These are phyloP conservation scores for Trebouxia sp. DNA, from an alignment of 139 green algal genomes.

Conservation along the genomic window DNA sequence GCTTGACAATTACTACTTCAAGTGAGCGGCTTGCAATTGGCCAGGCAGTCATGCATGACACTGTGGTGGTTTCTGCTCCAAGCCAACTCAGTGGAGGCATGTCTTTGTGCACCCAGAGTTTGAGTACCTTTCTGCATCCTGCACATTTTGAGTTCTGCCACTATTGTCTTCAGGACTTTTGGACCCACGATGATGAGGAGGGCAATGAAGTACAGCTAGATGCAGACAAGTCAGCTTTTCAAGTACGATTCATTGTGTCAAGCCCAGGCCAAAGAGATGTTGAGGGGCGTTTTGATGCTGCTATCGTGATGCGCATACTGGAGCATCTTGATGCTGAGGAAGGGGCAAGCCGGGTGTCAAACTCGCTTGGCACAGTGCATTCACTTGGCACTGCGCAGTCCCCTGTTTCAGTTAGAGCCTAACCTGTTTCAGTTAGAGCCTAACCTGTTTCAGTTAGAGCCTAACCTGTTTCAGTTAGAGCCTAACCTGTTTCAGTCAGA, in stretches of 20 bases:
- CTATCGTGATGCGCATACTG: background rate
- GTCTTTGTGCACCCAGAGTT: no score
- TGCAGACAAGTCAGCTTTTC: slow-evolving; percentile 14
- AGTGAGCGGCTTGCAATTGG: no score
- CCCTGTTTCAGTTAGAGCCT: background rate
- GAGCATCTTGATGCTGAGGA: slow-evolving; percentile 16
- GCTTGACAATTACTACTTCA: no score
- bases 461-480: no score
- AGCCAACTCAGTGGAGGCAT: background rate
- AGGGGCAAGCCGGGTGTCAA: background rate
- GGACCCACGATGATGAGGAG: slow-evolving; percentile 2
- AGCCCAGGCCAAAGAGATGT: slow-evolving; percentile 21
- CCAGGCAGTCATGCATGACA: no score
- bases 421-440: background rate
- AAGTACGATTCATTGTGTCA: slow-evolving; percentile 18
- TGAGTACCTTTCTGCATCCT: no score
- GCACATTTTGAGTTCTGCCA: no score
- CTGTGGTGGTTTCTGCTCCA: no score
- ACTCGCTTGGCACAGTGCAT: background rate
- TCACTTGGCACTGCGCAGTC: background rate
- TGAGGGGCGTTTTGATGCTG: background rate
- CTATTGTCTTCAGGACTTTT: slow-evolving; percentile 32
- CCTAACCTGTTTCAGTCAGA: no score
- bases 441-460: no score
- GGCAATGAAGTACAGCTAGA: slow-evolving; percentile 17